Conservation (phyloP, 129 eudicot genomes). For the Centrapalus pauciflorus region DNA sequence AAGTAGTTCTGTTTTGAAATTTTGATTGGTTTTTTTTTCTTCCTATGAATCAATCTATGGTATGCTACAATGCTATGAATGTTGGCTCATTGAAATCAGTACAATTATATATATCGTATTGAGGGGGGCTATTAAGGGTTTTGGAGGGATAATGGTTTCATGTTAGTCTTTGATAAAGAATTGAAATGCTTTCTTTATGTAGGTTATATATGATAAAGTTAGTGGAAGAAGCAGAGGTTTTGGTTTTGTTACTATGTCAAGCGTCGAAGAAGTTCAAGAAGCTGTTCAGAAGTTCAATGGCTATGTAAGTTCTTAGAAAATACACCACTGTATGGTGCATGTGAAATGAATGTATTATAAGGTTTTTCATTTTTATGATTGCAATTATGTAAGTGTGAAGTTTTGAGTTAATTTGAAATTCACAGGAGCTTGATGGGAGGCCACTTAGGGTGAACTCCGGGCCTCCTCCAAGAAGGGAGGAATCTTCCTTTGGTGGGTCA, state of each 20-base stretch:
- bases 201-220: conserved; percentile 64
- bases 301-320: conserved; percentile 43
- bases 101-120: no score
- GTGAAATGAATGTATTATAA: background rate
- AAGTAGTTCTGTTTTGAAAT: background rate
- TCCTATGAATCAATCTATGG: background rate
- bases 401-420: conserved; percentile 3
- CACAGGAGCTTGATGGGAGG: conserved; percentile 86
- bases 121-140: background rate
- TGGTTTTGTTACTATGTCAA: conserved; percentile 78
- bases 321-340: background rate
- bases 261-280: conserved; percentile 48
- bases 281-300: conserved; percentile 69
- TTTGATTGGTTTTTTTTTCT: background rate
- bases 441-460: conserved; percentile 79
- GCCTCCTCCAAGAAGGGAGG: conserved; percentile 77
- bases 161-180: background rate
- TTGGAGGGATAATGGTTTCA: background rate
- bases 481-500: conserved; percentile 38
- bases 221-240: conserved; percentile 81
- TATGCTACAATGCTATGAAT: no score
- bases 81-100: no score
- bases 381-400: background rate
- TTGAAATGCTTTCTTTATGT: background rate
- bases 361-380: background rate